A percentile compares a stretch with the other conserved stretches of the same genome.
phyloP scores from a whole-genome alignment of 208 protist genomes.

The Tritrichomonas foetus region DNA sequence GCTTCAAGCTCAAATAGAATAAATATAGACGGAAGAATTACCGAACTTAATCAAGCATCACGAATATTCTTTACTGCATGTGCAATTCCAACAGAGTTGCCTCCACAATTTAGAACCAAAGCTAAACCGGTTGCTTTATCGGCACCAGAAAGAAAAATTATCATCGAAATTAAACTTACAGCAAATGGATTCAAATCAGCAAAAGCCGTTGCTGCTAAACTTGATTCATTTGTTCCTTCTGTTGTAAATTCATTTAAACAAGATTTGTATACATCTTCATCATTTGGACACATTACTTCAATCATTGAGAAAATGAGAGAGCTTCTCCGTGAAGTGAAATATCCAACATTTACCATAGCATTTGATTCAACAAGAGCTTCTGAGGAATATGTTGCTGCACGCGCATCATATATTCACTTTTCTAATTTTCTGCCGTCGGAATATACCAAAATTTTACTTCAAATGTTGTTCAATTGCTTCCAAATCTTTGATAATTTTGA shows the following conservation, averaged over 20 bases:
- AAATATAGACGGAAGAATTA: neutral
- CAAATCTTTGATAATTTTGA: neutral
- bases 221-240: neutral
- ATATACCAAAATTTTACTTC: neutral
- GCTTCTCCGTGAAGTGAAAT: neutral
- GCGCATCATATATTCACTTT: constrained; percentile 10
- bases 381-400: neutral
- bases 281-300: neutral
- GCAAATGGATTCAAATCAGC: neutral
- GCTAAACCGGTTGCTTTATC: neutral
- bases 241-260: neutral
- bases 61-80: neutral
- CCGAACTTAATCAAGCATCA: neutral
- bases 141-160: neutral
- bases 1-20: neutral
- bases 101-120: neutral
- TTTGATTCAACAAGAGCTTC: neutral
- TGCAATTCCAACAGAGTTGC: neutral
- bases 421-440: neutral
- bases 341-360: neutral
- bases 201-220: neutral
- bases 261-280: neutral
- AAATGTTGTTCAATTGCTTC: neutral
- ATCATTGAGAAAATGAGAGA: neutral
- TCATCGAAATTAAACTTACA: neutral